Base-by-base conservation (phyloP, 768 basidiomycete species). In the Mycena metata region DNA sequence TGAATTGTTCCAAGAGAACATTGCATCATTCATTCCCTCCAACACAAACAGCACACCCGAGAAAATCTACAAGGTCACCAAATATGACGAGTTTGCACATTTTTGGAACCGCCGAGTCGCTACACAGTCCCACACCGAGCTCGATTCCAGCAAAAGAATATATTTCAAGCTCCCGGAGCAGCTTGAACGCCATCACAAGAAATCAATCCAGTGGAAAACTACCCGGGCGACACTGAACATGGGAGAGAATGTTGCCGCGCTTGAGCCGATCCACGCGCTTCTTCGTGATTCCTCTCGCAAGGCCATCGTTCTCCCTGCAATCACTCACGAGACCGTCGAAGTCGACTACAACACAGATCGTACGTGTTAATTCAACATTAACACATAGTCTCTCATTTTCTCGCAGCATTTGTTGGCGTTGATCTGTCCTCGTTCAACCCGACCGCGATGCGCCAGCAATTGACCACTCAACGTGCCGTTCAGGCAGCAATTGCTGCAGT, bases 101-200 rank as follows among this genome's bases (percentile, higher is more conserved):
- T 54, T 60, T 26, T 73, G 72, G 72, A 70, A 73, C 39, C 42
- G 45, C 7, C 36, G 19, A n/a, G 69, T 73, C 5, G 45, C 60
- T 58, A 52, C 26, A 10, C 66, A 66, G 47, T 59, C 67, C 5
- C 50, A 51, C 19, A 63, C 62, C 2, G 39, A 45, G 9, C 46
- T 63, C 7, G 62, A 66, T 26, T 36, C 60, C 5, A 64, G 59
- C 42, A 46, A 63, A 7, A 60, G 65, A n/a, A 47, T 70, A 2
- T 73, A 68, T 41, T 73, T 68, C 55, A 73, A 73, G 47, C 52
- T 73, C 0, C 72, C 72, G 0, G 63, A 67, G 39, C 72, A 73
- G 19, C 69, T 73, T 30, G 58, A 65, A 47, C 69, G 63, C 4
- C 72, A 73, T 52, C 69, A 70, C 66, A 73, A 73, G 49, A 67